phyloP scores from a whole-genome alignment of 1,284 basidiomycete species.

The Pseudozyma sp. region DNA sequence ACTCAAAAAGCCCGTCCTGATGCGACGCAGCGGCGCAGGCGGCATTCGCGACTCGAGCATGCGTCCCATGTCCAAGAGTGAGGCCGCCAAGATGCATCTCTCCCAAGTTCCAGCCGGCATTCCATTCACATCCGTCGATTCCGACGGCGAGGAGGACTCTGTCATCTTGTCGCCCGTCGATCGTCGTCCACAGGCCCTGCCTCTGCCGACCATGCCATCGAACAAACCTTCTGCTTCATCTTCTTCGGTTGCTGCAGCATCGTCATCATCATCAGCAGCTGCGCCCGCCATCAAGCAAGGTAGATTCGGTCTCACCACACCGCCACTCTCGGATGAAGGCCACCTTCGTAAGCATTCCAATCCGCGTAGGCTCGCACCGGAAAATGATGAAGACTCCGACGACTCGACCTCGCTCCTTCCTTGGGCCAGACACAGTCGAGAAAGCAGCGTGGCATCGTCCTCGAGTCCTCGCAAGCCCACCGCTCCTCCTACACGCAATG shows the following conservation, averaged over 20 bases:
- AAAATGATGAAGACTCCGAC: slow-evolving; percentile 58
- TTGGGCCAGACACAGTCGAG: slow-evolving; percentile 54
- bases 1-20: slow-evolving; percentile 79
- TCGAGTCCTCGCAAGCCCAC: slow-evolving; percentile 8
- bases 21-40: slow-evolving; percentile 62
- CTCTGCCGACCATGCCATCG: slow-evolving; percentile 13
- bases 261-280: slow-evolving; percentile 8
- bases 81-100: slow-evolving; percentile 53
- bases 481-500: slow-evolving; percentile 14
- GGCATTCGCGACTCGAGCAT: slow-evolving; percentile 55
- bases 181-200: slow-evolving; percentile 15
- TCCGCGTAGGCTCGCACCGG: slow-evolving; percentile 10
- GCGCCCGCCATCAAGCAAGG: slow-evolving; percentile 19
- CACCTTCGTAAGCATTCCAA: slow-evolving; percentile 44
- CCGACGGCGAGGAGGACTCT: slow-evolving; percentile 56
- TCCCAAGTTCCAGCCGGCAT: slow-evolving; percentile 56
- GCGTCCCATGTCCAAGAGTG: slow-evolving; percentile 60
- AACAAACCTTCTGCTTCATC: slow-evolving; percentile 16
- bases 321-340: slow-evolving; percentile 61
- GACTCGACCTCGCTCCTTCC: slow-evolving; percentile 60
- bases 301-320: slow-evolving; percentile 54
- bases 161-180: slow-evolving; percentile 15
- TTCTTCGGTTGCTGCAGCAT: slow-evolving; percentile 1
- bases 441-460: slow-evolving; percentile 30
- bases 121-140: slow-evolving; percentile 59